A percentile compares a stretch with the other conserved stretches of the same genome.
Conservation (phyloP, 306 rosid species). For the Lablab purpureus region DNA sequence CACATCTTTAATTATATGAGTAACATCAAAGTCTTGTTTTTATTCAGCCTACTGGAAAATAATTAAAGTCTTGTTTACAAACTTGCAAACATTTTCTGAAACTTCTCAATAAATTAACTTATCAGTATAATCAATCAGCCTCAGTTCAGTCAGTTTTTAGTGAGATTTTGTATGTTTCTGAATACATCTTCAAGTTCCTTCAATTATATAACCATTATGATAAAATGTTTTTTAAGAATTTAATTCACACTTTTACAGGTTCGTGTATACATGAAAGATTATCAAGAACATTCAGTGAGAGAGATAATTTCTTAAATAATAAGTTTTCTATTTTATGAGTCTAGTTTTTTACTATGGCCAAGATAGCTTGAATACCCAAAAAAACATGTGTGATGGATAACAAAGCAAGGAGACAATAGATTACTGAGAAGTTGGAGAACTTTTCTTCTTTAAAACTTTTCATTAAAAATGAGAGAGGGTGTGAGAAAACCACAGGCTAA, state of each 20-base stretch:
- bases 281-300: no score
- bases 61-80: no score
- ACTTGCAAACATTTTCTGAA: background rate
- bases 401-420: background rate
- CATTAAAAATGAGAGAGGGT: background rate
- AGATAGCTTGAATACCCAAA: background rate
- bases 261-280: no score
- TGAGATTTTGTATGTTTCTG: background rate
- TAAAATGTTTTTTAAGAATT: no score
- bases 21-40: no score
- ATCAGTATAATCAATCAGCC: background rate
- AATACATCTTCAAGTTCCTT: background rate
- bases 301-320: no score
- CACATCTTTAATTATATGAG: no score
- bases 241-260: no score
- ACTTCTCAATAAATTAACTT: background rate
- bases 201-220: no score
- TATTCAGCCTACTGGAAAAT: no score
- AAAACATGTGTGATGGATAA: background rate
- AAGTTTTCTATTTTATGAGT: no score
- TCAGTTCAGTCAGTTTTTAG: background rate
- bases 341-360: no score
- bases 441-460: constrained; percentile 23
- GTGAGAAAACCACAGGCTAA: constrained; percentile 16
- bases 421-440: background rate